Conservation (phyloP, 345 rosid species). For the Conringia planisiliqua region DNA sequence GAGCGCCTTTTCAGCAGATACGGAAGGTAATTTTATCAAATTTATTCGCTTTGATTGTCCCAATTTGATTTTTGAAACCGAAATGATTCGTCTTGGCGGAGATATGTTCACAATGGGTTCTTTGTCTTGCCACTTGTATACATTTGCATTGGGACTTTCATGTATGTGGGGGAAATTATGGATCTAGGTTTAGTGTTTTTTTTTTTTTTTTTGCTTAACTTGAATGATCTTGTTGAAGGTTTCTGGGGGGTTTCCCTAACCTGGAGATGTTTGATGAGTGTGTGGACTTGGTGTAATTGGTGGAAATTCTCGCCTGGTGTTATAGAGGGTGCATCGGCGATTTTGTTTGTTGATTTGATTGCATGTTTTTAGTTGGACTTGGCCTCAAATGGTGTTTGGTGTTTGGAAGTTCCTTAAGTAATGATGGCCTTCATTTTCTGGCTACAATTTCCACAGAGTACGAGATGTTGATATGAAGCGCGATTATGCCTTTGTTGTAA, state of each 20-base stretch:
- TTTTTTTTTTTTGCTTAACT: constrained; percentile 60
- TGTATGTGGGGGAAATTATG: constrained; percentile 13
- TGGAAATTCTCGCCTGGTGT: constrained; percentile 36
- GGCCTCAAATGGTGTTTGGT: constrained; percentile 70
- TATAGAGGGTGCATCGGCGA: constrained; percentile 34
- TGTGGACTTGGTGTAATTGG: constrained; percentile 83
- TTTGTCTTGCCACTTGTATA: background rate
- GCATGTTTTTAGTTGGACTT: constrained; percentile 68
- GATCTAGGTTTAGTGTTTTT: constrained; percentile 36
- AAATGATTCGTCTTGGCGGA: background rate
- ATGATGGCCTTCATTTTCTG: constrained; percentile 99
- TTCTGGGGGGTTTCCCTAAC: constrained; percentile 82
- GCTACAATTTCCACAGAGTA: constrained; percentile 93
- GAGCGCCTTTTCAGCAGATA: constrained; percentile 57
- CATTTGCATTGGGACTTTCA: constrained; percentile 1
- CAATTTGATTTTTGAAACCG: background rate
- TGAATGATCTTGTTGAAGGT: constrained; percentile 98
- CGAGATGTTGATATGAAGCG: constrained; percentile 99
- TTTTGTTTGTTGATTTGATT: constrained; percentile 49
- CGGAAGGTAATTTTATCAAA: constrained; percentile 42
- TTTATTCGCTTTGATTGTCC: background rate
- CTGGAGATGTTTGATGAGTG: constrained; percentile 95
- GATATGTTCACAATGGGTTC: background rate
- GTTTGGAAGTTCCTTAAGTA: constrained; percentile 80
- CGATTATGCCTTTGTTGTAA: constrained; percentile 97